Evolutionary conservation across 2,329 filamentous ascomycete species (phyloP), one percentile per base, ranked within the genome.

Genomic region (Alternaria gansuensis): DNA sequence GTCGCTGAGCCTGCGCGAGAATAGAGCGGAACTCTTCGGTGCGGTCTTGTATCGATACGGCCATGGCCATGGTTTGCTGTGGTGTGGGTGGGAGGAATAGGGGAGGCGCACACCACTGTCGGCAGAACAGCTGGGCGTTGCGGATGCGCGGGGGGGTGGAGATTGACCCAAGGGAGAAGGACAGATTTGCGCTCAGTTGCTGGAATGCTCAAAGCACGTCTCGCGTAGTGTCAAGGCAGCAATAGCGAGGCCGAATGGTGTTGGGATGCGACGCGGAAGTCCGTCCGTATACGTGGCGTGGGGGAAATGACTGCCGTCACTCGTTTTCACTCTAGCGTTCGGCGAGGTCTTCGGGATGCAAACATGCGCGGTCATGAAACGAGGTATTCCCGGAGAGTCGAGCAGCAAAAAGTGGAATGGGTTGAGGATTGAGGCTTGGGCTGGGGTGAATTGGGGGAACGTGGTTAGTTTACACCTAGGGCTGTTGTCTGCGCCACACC

Each of bases 11-110:
- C 76, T 96, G 92, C 44, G 87, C 84, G 63, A 98, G 87, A 73
- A 98, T 96, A 65, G 93, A 91, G 77, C 89, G 90, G 85, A 99
- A 99, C 84, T 99, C 95, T 75, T 88, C 86, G 57, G 95, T 99
- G 75, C 95, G 92, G 82, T 99, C 95, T 83, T 99, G 95, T 78
- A 98, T 96, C 51, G 93, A 94, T 53, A 82, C 81, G 59, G 83
- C 80, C 83, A 85, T 87, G 64, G 75, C 78, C 67, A 67, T 36
- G 51, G 52, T 52, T 53, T 57, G 54, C 52, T 46, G 55, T 44
- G 63, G 54, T 63, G 44, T 58, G 54, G 24, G 45, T 26, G 41
- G 50, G 48, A 28, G 44, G 41, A 51, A 46, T 58, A 51, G 53
- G 54, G 37, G 57, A 41, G 41, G 55, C 58, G 44, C 54, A 48